Base-by-base conservation (phyloP, 2,329 filamentous ascomycete genomes). In the Clonostachys solani region DNA sequence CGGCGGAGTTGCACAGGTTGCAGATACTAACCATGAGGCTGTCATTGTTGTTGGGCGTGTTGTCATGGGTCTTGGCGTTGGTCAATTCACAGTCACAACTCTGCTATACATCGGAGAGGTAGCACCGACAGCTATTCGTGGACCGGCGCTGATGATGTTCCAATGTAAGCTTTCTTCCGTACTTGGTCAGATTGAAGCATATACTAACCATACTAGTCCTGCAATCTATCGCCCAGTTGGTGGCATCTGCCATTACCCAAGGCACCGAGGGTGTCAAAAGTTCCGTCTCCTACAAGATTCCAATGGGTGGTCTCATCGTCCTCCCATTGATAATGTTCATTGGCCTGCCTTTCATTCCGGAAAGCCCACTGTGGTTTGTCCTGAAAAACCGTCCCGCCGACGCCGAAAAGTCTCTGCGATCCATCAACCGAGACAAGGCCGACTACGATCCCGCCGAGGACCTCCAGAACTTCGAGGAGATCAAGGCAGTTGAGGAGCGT, bases 371-470 rank as follows among this genome's bases (percentile, higher is more conserved):
- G 4, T 68, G 66, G 66, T 64, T 59, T 44, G 51, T 62, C 40
- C 52, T 51, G 29, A 64, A 62, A 43, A 54, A 52, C 19, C 57
- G 56, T 18, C 50, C 44, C 16, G 53, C 56, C 2, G 46, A 62
- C 16, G 66, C 66, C 17, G 54, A 60, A 40, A 52, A 51, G 17
- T 54, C 67, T 8, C 60, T 70, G 8, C 51, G 52, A 37, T 55
- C 56, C 29, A 65, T 70, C 57, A 59, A 68, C 53, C 50, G 50
- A n/a, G 59, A 59, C 47, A 51, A 58, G n/a, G 42, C 47, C 3
- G 45, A 44, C 13, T 69, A 69, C 47, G 53, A 62, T 33, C 56
- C 63, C 4, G 36, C 52, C 2, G 43, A 47, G 7, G 52, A 54
- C 35, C 29, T 57, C 16, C 35, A 44, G 23, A 45, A 46, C 7